Conservation (phyloP, 2,329 filamentous ascomycete species). For the Colletotrichum shisoi region DNA sequence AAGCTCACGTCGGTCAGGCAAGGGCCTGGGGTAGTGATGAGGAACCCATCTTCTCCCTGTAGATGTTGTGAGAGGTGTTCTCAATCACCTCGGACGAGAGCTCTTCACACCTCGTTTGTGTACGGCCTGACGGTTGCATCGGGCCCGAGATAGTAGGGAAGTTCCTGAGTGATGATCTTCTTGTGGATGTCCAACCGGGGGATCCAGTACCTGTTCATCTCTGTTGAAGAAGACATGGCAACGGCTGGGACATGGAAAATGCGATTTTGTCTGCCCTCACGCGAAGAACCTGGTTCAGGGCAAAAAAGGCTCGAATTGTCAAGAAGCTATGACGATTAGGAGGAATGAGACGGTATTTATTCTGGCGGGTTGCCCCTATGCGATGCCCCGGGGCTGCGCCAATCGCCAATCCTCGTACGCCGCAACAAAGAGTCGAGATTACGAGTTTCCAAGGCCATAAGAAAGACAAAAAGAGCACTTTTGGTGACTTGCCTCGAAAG, state of each 20-base stretch:
- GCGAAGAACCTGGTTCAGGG: neutral
- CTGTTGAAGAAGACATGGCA: slow-evolving; percentile 39
- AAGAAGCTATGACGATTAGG: slow-evolving; percentile 28
- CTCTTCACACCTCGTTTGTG: slow-evolving; percentile 60
- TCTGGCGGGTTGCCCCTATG: slow-evolving; percentile 8
- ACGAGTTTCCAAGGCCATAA: slow-evolving; percentile 33
- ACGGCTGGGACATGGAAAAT: slow-evolving; percentile 6
- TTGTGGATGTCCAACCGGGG: slow-evolving; percentile 67
- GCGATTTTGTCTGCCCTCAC: slow-evolving; percentile 19
- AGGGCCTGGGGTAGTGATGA: slow-evolving; percentile 65
- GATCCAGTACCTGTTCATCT: slow-evolving; percentile 69
- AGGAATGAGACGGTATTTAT: slow-evolving; percentile 39
- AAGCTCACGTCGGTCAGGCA: slow-evolving; percentile 66
- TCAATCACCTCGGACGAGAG: slow-evolving; percentile 39
- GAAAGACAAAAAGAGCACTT: slow-evolving; percentile 32
- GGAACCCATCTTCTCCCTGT: slow-evolving; percentile 68
- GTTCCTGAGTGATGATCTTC: slow-evolving; percentile 65
- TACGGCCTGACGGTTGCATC: slow-evolving; percentile 65
- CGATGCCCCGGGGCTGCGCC: slow-evolving; percentile 19
- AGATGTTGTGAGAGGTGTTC: slow-evolving; percentile 37
- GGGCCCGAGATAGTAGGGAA: slow-evolving; percentile 66
- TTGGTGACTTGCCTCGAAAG: slow-evolving; percentile 25
- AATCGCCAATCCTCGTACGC: slow-evolving; percentile 19
- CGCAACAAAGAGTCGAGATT: slow-evolving; percentile 23
- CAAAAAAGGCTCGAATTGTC: slow-evolving; percentile 15